Evolutionary conservation across 805 yeast species (phyloP), one percentile per base, ranked within the genome.

Genomic region (Monosporozyma aerobia): DNA sequence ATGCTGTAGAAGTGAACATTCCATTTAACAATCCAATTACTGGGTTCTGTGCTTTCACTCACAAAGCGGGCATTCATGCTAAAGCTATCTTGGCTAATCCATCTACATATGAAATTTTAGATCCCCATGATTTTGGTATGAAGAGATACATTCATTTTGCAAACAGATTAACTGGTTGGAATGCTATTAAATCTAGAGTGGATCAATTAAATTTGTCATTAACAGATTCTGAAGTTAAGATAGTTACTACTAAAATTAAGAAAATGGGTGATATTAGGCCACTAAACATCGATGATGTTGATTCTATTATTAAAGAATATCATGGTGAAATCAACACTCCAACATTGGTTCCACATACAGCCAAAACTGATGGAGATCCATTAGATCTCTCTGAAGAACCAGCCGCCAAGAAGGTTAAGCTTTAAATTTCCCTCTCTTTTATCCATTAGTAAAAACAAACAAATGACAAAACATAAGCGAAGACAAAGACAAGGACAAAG

Each of bases 21-120:
- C 99, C 99, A 55, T 92, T 92, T 80, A 92, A 92, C 80, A 92
- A 92, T 77, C 98, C 98, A 63, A 89, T 92, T 71, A 92, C 99
- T 44, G 99, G 99, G 35, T 94, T 94, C 85, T 94, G 98, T 78
- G 99, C 99, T 47, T 92, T 92, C 77, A 92, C 99, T 55, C 99
- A 92, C 77, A 92, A 92, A 79, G 99, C 99, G 54, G 99, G 99
- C 73, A 90, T 92, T 69, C 99, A 92, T 71, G 98, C 99, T 64
- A 92, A 94, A 79, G 98, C 98, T 53, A 92, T 92, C 62, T 80
- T 92, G 60, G 99, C 99, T 54, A 94, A 92, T 75, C 99, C 99
- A 57, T 89, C 97, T 47, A 94, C 98, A n/a, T 92, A 92, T 72
- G 99, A 92, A 77, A 92, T 92, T 66, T 79, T 92, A 69, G 86